Evolutionary conservation across 306 rosid species (phyloP).

Genomic region (Cucumis melo): DNA sequence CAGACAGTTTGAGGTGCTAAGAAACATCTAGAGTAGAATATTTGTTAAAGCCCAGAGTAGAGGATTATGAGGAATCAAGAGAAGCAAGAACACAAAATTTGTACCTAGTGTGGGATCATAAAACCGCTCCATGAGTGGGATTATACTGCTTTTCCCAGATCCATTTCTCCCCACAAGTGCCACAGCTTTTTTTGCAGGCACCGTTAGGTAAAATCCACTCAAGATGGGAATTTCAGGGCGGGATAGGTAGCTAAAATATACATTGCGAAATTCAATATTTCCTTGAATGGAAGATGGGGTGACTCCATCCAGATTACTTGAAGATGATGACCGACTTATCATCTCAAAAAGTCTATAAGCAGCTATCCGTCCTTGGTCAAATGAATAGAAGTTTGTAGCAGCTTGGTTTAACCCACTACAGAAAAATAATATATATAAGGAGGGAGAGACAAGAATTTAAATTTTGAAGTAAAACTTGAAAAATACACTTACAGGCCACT

Average conservation of each 20-base stretch:
- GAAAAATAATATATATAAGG: slow-evolving; percentile 4
- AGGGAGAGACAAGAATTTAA: slow-evolving; percentile 4
- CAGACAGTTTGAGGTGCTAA: background rate
- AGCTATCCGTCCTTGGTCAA: slow-evolving; percentile 99
- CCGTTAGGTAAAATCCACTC: slow-evolving; percentile 96
- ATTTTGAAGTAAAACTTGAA: slow-evolving; percentile 2
- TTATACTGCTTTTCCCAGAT: slow-evolving; percentile 97
- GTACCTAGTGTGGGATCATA: slow-evolving; percentile 97
- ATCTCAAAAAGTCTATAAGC: slow-evolving; percentile 97
- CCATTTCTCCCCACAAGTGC: slow-evolving; percentile 99
- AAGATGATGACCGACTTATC: slow-evolving; percentile 94
- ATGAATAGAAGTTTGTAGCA: slow-evolving; percentile 96
- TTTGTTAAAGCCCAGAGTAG: background rate
- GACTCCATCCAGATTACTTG: slow-evolving; percentile 69
- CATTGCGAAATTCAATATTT: slow-evolving; percentile 92
- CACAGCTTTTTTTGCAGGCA: slow-evolving; percentile 97
- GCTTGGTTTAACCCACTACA: slow-evolving; percentile 95
- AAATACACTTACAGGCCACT: slow-evolving; percentile 88
- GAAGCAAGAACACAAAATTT: background rate
- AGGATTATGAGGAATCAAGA: background rate
- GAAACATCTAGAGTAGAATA: background rate
- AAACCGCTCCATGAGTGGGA: slow-evolving; percentile 99
- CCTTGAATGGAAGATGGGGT: slow-evolving; percentile 70
- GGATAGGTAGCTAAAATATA: slow-evolving; percentile 95
- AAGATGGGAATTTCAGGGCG: slow-evolving; percentile 99